These are phyloP conservation scores for Neoboletus magnificus DNA, from an alignment of 768 basidiomycete genomes.

Conservation along the genomic window DNA sequence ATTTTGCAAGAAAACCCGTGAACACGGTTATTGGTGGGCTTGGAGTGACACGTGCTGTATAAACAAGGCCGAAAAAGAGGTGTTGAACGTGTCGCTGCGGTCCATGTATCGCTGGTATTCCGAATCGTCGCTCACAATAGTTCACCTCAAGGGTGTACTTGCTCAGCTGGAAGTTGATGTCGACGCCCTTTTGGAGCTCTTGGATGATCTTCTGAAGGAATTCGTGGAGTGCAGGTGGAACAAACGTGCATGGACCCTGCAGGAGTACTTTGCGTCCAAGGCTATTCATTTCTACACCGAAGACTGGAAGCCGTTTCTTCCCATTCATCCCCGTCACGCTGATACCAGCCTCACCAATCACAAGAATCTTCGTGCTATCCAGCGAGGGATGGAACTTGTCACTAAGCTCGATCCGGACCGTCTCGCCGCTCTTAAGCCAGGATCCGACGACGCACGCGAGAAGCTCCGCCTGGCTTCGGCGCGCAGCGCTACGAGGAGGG, in stretches of 20 bases:
- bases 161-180: not conserved
- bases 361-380: conserved; percentile 6
- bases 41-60: conserved; percentile 29
- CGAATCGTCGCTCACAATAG: conserved; percentile 21
- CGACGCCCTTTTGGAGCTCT: not conserved
- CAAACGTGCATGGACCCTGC: conserved; percentile 20
- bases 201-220: conserved; percentile 1
- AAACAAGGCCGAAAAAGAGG: conserved; percentile 18
- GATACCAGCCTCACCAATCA: conserved; percentile 5
- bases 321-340: not conserved
- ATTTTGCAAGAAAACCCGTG: conserved; percentile 9
- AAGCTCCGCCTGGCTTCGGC: conserved; percentile 23
- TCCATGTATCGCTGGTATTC: conserved; percentile 30
- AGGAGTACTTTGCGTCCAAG: conserved; percentile 22
- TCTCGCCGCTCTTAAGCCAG: conserved; percentile 8
- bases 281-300: conserved; percentile 22
- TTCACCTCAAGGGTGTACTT: conserved; percentile 19
- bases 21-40: conserved; percentile 18
- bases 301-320: conserved; percentile 23
- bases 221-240: conserved; percentile 22
- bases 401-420: conserved; percentile 5
- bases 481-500: conserved; percentile 15
- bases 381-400: conserved; percentile 13
- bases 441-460: conserved; percentile 6
- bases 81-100: conserved; percentile 13